Evolutionary conservation across 345 rosid species (phyloP).

Genomic region (Erucastrum elatum): DNA sequence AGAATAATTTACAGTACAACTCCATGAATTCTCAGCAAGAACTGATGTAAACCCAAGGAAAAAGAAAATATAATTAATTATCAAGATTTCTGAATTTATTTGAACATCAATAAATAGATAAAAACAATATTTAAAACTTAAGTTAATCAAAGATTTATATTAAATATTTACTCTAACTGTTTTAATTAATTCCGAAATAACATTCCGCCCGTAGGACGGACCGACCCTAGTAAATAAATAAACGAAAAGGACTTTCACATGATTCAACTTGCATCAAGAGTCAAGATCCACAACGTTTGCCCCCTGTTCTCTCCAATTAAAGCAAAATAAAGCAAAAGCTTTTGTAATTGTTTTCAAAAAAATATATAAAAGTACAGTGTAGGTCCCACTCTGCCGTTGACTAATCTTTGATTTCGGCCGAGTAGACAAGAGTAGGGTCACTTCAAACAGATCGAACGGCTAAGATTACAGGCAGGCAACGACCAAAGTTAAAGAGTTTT

Average conservation of each 20-base stretch:
- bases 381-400: conserved; percentile 37
- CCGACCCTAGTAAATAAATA: not conserved
- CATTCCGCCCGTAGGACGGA: no score
- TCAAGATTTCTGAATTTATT: no score
- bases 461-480: not conserved
- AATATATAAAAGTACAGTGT: conserved; percentile 9
- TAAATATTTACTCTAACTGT: no score
- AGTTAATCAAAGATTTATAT: no score
- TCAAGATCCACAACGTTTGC: conserved; percentile 30
- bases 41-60: no score
- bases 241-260: conserved; percentile 28
- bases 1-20: no score
- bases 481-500: conserved; percentile 39
- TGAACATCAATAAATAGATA: no score
- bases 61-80: no score
- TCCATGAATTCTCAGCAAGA: no score
- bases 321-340: conserved; percentile 11
- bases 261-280: conserved; percentile 31
- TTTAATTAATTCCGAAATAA: no score
- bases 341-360: not conserved
- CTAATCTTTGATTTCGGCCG: conserved; percentile 27
- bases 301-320: conserved; percentile 16
- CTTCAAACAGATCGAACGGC: conserved; percentile 19
- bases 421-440: conserved; percentile 8
- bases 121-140: no score